These are phyloP conservation scores for Adansonia madagascariensis DNA, from an alignment of 441 rosid genomes.

Conservation along the genomic window DNA sequence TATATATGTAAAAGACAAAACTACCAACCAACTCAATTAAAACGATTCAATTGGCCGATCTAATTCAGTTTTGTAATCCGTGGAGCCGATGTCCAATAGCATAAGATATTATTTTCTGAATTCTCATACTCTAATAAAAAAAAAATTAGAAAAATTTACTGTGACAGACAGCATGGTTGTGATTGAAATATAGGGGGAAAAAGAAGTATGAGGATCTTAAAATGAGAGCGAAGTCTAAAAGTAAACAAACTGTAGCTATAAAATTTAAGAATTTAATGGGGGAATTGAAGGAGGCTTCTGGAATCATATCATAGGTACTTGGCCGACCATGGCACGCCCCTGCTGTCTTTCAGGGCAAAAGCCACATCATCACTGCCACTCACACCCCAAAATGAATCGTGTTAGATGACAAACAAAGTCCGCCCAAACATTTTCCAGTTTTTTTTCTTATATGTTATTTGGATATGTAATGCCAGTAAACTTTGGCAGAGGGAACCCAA, in stretches of 20 bases:
- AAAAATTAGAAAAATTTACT: no score
- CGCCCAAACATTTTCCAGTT: background rate
- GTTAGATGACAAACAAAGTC: constrained; percentile 8
- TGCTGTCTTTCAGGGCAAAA: constrained; percentile 82
- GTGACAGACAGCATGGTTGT: background rate
- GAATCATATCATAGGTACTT: constrained; percentile 61
- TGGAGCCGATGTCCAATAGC: no score
- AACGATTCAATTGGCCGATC: no score
- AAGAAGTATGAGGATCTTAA: background rate
- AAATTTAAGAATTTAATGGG: constrained; percentile 16
- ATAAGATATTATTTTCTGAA: no score
- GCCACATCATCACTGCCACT: constrained; percentile 83
- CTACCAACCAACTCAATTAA: no score
- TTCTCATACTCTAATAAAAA: no score
- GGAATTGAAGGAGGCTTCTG: background rate
- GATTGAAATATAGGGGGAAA: background rate
- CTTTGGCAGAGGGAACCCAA: background rate
- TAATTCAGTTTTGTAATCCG: no score
- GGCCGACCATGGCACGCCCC: constrained; percentile 83
- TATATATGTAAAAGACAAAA: no score
- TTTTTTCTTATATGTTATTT: background rate
- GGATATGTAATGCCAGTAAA: constrained; percentile 1
- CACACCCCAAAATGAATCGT: constrained; percentile 11
- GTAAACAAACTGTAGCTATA: constrained; percentile 22
- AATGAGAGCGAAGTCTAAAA: constrained; percentile 30